A percentile compares a stretch with the other conserved stretches of the same genome.
These are phyloP conservation scores for Clausena lansium DNA, from an alignment of 345 rosid species.

Conservation along the genomic window DNA sequence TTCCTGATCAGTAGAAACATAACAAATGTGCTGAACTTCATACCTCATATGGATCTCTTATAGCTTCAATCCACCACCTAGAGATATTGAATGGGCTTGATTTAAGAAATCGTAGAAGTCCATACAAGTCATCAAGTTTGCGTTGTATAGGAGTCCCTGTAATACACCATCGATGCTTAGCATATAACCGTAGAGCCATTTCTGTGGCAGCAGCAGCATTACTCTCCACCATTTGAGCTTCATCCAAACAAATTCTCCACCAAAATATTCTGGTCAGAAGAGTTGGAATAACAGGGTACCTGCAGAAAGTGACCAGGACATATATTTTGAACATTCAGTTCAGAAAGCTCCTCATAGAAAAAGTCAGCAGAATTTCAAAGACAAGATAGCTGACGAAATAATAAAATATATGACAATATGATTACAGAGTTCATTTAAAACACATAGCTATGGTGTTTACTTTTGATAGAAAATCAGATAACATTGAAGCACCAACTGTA, in stretches of 20 bases:
- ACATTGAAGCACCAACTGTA: neutral
- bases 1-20: neutral
- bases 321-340: constrained; percentile 9
- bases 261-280: constrained; percentile 85
- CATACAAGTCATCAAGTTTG: constrained; percentile 90
- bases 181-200: constrained; percentile 82
- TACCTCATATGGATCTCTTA: constrained; percentile 92
- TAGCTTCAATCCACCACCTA: constrained; percentile 92
- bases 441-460: neutral
- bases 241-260: constrained; percentile 99
- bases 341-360: neutral
- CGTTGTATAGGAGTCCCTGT: constrained; percentile 97
- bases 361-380: constrained; percentile 7
- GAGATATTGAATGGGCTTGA: constrained; percentile 72
- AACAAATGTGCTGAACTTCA: constrained; percentile 3
- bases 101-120: constrained; percentile 79
- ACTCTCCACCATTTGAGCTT: constrained; percentile 99
- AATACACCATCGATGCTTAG: constrained; percentile 90
- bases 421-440: neutral
- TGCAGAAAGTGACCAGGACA: constrained; percentile 30
- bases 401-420: neutral
- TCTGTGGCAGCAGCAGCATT: constrained; percentile 92
- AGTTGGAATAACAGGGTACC: constrained; percentile 96
- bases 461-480: neutral
- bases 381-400: neutral